Conservation (phyloP, 2,329 filamentous ascomycete genomes). For the Fusarium chaquense region DNA sequence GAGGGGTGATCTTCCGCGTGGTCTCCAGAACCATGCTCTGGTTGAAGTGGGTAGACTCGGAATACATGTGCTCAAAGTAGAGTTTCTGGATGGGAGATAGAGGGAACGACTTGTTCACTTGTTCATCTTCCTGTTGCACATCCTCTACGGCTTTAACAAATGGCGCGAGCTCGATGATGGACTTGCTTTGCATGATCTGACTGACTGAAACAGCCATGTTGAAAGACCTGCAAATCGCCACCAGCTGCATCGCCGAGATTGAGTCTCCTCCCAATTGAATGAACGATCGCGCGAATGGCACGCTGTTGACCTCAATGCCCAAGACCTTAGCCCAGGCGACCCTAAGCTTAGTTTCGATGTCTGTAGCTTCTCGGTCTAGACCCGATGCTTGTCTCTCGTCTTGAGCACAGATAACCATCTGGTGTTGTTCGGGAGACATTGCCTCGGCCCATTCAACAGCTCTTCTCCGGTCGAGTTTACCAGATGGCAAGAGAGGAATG, state of each 20-base stretch:
- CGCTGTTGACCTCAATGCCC: conserved; percentile 1
- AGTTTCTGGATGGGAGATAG: conserved; percentile 29
- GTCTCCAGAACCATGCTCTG: conserved; percentile 35
- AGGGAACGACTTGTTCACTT: conserved; percentile 2
- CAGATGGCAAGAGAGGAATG: conserved; percentile 31
- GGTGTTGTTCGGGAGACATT: conserved; percentile 21
- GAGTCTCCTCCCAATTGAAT: conserved; percentile 40
- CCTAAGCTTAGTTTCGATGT: conserved; percentile 19
- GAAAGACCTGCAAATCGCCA: conserved; percentile 33
- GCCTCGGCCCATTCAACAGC: conserved; percentile 11
- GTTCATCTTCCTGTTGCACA: conserved; percentile 3
- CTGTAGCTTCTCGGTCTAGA: conserved; percentile 19
- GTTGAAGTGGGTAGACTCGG: conserved; percentile 32
- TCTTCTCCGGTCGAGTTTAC: conserved; percentile 31
- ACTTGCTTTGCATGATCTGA: conserved; percentile 42
- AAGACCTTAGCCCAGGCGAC: conserved; percentile 29
- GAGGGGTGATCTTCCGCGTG: not conserved
- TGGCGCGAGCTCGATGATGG: conserved; percentile 38
- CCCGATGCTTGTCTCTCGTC: conserved; percentile 1
- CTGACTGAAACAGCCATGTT: conserved; percentile 30
- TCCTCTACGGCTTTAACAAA: conserved; percentile 3
- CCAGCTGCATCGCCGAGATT: conserved; percentile 41
- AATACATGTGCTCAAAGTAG: conserved; percentile 23
- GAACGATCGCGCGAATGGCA: conserved; percentile 36
- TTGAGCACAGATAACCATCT: conserved; percentile 9